Evolutionary conservation across 2,329 filamentous ascomycete species (phyloP).

Genomic region (Mariannaea sp.): DNA sequence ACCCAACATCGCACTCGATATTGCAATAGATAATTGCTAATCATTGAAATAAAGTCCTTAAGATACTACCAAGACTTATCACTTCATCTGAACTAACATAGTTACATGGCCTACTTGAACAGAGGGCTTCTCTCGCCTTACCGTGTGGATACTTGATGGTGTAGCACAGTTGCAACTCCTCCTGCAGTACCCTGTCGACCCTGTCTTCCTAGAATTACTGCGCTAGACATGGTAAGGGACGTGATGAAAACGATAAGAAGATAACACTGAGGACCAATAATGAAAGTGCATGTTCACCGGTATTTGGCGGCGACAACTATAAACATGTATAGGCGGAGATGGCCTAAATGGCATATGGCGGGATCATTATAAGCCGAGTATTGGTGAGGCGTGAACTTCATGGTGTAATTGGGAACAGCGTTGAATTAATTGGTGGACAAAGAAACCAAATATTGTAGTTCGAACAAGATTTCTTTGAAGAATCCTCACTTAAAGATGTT

Average conservation of each 20-base stretch:
- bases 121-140: conserved; percentile 44
- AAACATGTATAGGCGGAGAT: conserved; percentile 40
- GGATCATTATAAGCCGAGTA: conserved; percentile 43
- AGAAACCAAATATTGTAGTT: conserved; percentile 54
- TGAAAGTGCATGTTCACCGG: conserved; percentile 47
- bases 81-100: too few relatives aligned
- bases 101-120: conserved; percentile 39
- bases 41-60: too few relatives aligned
- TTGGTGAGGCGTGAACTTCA: conserved; percentile 41
- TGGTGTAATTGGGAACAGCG: conserved; percentile 42
- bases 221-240: conserved; percentile 42
- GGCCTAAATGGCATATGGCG: conserved; percentile 44
- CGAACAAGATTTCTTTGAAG: conserved; percentile 48
- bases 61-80: too few relatives aligned
- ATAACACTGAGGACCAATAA: conserved; percentile 41
- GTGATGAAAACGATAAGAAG: conserved; percentile 45
- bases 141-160: conserved; percentile 36
- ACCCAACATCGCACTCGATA: too few relatives aligned
- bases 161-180: conserved; percentile 30
- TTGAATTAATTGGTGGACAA: conserved; percentile 51
- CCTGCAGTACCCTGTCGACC: conserved; percentile 33
- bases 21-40: too few relatives aligned
- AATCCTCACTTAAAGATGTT: conserved; percentile 41
- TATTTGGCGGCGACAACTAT: conserved; percentile 45
- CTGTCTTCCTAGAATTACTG: conserved; percentile 36